Conservation (phyloP, 306 rosid species). For the Pyrus communis region DNA sequence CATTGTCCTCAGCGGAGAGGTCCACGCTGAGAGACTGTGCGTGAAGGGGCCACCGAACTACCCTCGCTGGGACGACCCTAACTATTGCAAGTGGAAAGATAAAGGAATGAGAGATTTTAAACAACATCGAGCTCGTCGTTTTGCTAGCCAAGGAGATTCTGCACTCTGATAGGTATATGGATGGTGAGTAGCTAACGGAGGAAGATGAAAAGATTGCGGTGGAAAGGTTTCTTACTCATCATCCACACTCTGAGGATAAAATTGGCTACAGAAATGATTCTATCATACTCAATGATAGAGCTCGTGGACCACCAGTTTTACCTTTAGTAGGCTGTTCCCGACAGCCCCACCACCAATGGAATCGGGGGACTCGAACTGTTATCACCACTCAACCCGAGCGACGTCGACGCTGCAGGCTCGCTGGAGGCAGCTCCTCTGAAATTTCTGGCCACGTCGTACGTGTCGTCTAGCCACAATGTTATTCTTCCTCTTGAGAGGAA, state of each 20-base stretch:
- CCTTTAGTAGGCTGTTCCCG: no score
- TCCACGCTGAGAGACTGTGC: constrained; percentile 9
- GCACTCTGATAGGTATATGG: constrained; percentile 55
- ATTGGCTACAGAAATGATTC: constrained; percentile 82
- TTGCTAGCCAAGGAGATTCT: constrained; percentile 62
- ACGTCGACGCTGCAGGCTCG: no score
- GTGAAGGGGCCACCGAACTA: constrained; percentile 23
- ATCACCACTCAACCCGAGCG: no score
- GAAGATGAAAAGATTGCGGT: constrained; percentile 63
- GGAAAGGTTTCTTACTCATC: constrained; percentile 64
- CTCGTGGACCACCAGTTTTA: no score
- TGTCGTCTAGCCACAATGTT: no score
- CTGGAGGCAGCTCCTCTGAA: no score
- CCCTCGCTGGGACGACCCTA: constrained; percentile 34
- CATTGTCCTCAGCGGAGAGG: constrained; percentile 13
- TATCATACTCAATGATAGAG: constrained; percentile 22
- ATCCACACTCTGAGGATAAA: constrained; percentile 77
- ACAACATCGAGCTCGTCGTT: constrained; percentile 55
- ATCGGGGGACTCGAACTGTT: no score
- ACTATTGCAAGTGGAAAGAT: constrained; percentile 58
- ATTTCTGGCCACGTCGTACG: no score
- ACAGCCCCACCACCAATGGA: no score
- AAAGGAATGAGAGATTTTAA: constrained; percentile 53
- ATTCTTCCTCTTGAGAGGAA: no score
- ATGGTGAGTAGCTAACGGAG: constrained; percentile 45